phyloP scores from a whole-genome alignment of 768 basidiomycete genomes.

The Hydnum rufescens region DNA sequence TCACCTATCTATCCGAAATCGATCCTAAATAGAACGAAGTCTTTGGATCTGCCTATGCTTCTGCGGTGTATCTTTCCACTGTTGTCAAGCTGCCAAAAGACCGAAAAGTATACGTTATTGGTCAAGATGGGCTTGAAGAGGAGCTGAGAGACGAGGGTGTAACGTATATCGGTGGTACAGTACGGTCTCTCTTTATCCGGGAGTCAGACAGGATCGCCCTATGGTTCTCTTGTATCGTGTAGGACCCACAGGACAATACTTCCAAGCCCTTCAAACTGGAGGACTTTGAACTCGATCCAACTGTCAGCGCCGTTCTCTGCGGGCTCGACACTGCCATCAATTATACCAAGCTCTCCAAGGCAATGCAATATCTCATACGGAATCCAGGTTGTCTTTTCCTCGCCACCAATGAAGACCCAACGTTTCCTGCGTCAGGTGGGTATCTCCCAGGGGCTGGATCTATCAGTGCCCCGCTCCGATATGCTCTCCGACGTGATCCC shows the following conservation, averaged over 20 bases:
- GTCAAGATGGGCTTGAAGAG: slow-evolving; percentile 79
- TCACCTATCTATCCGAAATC: neutral
- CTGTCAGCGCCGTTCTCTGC: slow-evolving; percentile 84
- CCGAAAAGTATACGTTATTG: slow-evolving; percentile 92
- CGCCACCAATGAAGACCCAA: slow-evolving; percentile 83
- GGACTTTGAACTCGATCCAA: slow-evolving; percentile 49
- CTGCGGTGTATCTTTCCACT: slow-evolving; percentile 70
- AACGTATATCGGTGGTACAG: slow-evolving; percentile 63
- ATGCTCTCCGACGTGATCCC: slow-evolving; percentile 48
- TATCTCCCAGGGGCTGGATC: slow-evolving; percentile 74
- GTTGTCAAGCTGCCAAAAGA: slow-evolving; percentile 75
- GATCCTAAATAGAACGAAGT: slow-evolving; percentile 59
- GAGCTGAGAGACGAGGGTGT: slow-evolving; percentile 82
- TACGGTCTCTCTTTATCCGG: slow-evolving; percentile 21
- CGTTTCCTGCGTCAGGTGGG: slow-evolving; percentile 51
- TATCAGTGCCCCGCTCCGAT: slow-evolving; percentile 63
- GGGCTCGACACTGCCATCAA: slow-evolving; percentile 74
- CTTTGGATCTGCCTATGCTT: slow-evolving; percentile 82
- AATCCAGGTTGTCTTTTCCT: slow-evolving; percentile 69
- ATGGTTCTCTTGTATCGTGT: neutral
- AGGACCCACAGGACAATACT: slow-evolving; percentile 76
- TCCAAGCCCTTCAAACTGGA: slow-evolving; percentile 46
- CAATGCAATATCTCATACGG: slow-evolving; percentile 71
- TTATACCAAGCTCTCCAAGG: slow-evolving; percentile 88
- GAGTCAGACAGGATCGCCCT: neutral